Conservation (phyloP, 257 asterid genomes). For the Gynochthodes officinalis region DNA sequence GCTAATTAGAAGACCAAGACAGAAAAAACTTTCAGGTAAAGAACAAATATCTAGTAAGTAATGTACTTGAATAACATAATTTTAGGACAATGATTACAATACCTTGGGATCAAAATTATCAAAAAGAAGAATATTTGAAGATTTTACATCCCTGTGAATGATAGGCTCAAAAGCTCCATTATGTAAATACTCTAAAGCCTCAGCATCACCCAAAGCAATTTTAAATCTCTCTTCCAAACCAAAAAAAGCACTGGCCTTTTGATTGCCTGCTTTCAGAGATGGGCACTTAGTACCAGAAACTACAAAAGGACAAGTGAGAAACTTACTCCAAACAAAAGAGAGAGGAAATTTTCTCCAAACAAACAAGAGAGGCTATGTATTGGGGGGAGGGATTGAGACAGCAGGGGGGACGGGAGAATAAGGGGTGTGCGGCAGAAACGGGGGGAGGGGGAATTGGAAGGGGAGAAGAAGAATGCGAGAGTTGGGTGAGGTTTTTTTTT, state of each 20-base stretch:
- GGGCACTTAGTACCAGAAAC: conserved; percentile 19
- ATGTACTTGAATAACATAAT: not conserved
- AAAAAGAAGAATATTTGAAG: conserved; percentile 88
- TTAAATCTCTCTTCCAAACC: conserved; percentile 76
- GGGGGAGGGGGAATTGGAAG: no score
- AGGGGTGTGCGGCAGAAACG: no score
- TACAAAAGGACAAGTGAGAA: conserved; percentile 1
- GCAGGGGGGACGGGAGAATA: no score
- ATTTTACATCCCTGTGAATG: conserved; percentile 90
- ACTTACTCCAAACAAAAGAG: conserved; percentile 16
- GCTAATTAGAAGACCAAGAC: conserved; percentile 48
- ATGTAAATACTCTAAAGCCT: conserved; percentile 79
- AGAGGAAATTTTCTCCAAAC: conserved; percentile 8
- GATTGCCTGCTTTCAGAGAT: conserved; percentile 38
- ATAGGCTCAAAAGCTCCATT: conserved; percentile 44
- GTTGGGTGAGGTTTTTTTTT: no score
- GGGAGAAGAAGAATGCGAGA: no score
- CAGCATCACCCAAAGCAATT: conserved; percentile 85
- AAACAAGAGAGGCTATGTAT: conserved; percentile 28
- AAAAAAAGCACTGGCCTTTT: conserved; percentile 32
- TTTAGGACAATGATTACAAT: not conserved
- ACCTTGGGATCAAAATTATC: conserved; percentile 88
- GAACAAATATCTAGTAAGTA: not conserved
- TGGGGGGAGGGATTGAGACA: no score
- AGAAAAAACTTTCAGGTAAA: not conserved